These are phyloP conservation scores for Candida suzukii DNA, from an alignment of 805 yeast species.

Conservation along the genomic window DNA sequence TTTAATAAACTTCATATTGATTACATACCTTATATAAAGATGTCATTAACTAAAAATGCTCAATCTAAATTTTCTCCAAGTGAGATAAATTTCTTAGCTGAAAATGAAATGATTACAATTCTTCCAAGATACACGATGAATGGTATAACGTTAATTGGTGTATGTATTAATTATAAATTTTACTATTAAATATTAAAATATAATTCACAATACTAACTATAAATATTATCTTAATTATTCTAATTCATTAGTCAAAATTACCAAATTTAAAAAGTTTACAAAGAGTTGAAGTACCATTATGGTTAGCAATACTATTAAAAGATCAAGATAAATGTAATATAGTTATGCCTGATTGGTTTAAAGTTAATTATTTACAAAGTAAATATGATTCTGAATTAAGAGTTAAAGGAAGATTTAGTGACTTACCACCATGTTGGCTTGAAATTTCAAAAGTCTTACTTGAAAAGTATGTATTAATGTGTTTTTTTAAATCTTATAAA, in stretches of 20 bases:
- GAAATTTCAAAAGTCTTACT: constrained; percentile 69
- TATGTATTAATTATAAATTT: constrained; percentile 21
- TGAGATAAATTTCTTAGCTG: constrained; percentile 81
- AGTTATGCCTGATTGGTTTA: constrained; percentile 82
- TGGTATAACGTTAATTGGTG: constrained; percentile 58
- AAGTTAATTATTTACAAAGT: constrained; percentile 41
- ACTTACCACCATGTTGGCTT: constrained; percentile 84
- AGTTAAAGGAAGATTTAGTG: constrained; percentile 51
- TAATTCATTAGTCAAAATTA: constrained; percentile 31
- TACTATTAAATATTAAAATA: neutral
- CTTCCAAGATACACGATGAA: constrained; percentile 74
- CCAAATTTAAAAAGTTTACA: constrained; percentile 64
- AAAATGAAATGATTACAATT: constrained; percentile 64
- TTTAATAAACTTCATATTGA: too few species aligned
- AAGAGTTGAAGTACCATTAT: constrained; percentile 66
- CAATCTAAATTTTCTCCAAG: constrained; percentile 59
- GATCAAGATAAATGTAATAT: constrained; percentile 82
- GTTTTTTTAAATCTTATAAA: neutral
- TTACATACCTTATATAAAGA: too few species aligned
- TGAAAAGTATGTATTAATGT: constrained; percentile 17
- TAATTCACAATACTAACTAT: neutral
- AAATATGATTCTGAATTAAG: constrained; percentile 62
- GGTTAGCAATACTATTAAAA: constrained; percentile 82
- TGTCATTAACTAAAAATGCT: constrained; percentile 57
- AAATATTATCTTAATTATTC: neutral